Base-by-base conservation (phyloP, 495 filamentous ascomycete genomes). In the Penicillium daleae region DNA sequence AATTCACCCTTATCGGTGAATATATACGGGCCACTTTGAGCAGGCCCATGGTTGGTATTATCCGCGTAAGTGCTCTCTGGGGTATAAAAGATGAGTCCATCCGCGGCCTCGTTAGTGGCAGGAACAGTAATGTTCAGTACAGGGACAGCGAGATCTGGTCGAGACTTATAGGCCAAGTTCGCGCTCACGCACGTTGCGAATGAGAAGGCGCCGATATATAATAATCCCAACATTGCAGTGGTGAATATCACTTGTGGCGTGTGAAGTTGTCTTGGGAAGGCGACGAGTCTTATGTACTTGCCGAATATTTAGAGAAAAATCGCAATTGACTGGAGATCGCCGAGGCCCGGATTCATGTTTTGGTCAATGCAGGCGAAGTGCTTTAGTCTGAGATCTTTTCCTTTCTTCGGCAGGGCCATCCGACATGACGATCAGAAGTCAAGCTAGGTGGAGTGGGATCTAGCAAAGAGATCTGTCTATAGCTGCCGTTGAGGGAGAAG, bases 121-220 rank as follows among this genome's bases (percentile, higher is more conserved):
- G 75, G 73, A 31, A 81, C 80, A n/a, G 78, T 82, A 61, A 84
- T 82, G 42, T 84, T 83, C 37, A 84, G 65, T 3, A 67, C 71
- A n/a, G 80, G 80, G 10, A 77, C 76, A 26, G 80, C 75, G 7
- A 82, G 70, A 59, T 81, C 81, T 1, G 78, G 67, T 37, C 80
- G 78, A 13, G 79, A 82, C 39, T 75, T 76, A 68, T 55, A 66
- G n/a, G 63, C 63, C 9, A 66, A 24, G 24, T 66, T 66, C 37
- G 59, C 63, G 21, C 49, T 39, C 9, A 40, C 39, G n/a, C 31
- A 66, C 22, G 22, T 24, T 48, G 21, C 10, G 10, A 13, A 24
- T 26, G 21, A 26, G 44, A 48, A 48, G 4, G 35, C 15, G 4
- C 44, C 15, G 44, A 24, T 48, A 13, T 5, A 48, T 24, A 21